phyloP scores from a whole-genome alignment of 768 basidiomycete genomes.

The Dacryopinax primogenitus region DNA sequence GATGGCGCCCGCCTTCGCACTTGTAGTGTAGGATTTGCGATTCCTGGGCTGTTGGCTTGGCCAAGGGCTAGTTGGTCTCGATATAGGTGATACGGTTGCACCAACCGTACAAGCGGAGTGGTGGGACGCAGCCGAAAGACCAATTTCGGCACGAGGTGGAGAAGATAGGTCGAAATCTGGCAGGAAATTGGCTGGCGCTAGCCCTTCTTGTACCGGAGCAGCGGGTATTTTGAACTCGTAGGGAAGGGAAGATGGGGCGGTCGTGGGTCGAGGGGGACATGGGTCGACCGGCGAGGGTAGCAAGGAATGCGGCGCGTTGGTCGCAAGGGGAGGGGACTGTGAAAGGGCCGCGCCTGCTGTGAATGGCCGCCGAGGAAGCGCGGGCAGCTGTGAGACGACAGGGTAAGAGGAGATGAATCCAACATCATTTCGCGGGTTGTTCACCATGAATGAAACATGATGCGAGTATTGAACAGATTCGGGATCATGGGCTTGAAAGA shows the following conservation, averaged over 20 bases:
- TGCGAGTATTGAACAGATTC: neutral
- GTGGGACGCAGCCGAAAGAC: too few relatives aligned
- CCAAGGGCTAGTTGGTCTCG: neutral
- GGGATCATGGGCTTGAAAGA: neutral
- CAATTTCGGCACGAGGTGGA: too few relatives aligned
- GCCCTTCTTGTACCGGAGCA: neutral
- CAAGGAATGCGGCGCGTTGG: neutral
- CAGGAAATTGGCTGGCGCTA: neutral
- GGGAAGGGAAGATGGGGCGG: neutral
- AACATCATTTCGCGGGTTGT: too few relatives aligned
- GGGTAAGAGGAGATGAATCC: neutral
- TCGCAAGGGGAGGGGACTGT: neutral
- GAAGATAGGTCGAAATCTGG: neutral
- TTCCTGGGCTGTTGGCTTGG: neutral
- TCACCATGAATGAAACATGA: too few relatives aligned
- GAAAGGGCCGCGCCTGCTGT: neutral
- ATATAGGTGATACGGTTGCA: neutral
- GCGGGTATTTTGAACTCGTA: neutral
- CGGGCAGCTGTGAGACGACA: neutral
- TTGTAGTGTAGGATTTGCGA: neutral
- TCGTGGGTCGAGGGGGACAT: neutral
- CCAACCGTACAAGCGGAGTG: too few relatives aligned
- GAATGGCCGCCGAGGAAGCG: neutral
- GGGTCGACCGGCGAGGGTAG: neutral
- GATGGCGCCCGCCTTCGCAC: neutral